Evolutionary conservation across 2,329 filamentous ascomycete species (phyloP).

Genomic region (Diaporthe australafricana): DNA sequence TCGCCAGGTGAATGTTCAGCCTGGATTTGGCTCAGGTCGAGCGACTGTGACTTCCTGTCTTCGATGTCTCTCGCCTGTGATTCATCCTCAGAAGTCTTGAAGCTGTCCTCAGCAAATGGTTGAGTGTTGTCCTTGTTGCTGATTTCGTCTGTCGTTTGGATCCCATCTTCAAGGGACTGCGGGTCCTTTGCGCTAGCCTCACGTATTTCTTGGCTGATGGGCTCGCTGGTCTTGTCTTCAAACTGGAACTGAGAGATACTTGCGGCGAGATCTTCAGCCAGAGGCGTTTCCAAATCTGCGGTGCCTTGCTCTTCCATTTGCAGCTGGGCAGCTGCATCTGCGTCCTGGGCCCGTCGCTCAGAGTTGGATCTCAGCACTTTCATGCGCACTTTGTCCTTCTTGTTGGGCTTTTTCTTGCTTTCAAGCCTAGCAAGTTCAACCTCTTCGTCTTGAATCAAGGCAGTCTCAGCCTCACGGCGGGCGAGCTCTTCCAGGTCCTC

Average conservation of each 20-base stretch:
- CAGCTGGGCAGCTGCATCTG: constrained; percentile 12
- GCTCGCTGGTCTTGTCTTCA: neutral
- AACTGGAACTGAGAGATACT: neutral
- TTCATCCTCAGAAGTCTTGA: neutral
- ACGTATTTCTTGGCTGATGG: neutral
- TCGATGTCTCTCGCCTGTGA: neutral
- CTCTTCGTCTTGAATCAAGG: constrained; percentile 23
- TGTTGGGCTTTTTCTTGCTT: constrained; percentile 33
- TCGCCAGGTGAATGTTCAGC: neutral
- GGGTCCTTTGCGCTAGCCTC: neutral
- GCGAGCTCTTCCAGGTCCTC: constrained; percentile 15
- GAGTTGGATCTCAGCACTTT: constrained; percentile 27
- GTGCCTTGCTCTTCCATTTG: neutral
- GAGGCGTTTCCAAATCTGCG: neutral
- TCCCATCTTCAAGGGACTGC: neutral
- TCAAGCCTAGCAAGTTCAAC: constrained; percentile 29
- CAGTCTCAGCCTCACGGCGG: constrained; percentile 19
- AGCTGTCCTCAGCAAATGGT: neutral
- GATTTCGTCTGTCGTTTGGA: neutral
- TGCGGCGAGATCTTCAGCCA: neutral
- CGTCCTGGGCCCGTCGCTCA: constrained; percentile 31
- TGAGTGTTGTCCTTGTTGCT: neutral
- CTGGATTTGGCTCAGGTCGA: neutral
- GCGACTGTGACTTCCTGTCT: neutral
- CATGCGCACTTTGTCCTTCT: constrained; percentile 35